phyloP scores from a whole-genome alignment of 1,139 yeast genomes.

The Kazachstania sp. region DNA sequence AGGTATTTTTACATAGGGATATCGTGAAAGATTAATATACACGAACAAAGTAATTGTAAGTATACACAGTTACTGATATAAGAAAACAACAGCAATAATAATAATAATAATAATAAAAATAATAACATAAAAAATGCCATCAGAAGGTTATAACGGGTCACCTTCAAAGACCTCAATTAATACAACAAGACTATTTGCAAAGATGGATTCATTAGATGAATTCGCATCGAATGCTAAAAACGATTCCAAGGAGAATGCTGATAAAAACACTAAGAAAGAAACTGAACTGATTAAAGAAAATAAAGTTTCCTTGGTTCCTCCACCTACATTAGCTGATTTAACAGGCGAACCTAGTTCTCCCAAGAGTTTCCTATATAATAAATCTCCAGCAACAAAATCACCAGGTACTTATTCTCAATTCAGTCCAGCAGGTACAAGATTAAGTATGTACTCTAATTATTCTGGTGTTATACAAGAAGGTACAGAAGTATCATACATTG shows the following conservation, averaged over 20 bases:
- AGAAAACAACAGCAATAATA: neutral
- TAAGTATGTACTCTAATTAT: constrained; percentile 38
- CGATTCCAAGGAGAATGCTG: neutral
- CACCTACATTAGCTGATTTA: neutral
- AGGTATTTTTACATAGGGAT: too few species aligned
- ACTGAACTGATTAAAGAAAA: constrained; percentile 1
- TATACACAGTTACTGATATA: neutral
- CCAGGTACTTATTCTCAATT: neutral
- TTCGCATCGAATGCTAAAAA: neutral
- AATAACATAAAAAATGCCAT: neutral
- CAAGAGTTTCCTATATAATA: neutral
- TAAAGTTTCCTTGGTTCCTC: constrained; percentile 2
- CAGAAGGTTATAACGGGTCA: constrained; percentile 4
- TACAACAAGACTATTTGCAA: constrained; percentile 24
- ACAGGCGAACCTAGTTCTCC: neutral
- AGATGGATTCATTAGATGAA: constrained; percentile 23
- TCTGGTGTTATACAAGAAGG: constrained; percentile 41
- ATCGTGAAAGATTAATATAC: too few species aligned
- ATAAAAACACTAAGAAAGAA: neutral
- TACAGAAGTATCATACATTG: constrained; percentile 36
- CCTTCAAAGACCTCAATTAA: constrained; percentile 16
- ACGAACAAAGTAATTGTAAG: too few species aligned
- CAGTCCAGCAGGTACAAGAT: constrained; percentile 23
- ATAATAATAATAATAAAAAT: too few species aligned
- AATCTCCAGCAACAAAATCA: neutral